Evolutionary conservation across 164 flowering plant species (phyloP).

Genomic region (Stephania cephalantha): DNA sequence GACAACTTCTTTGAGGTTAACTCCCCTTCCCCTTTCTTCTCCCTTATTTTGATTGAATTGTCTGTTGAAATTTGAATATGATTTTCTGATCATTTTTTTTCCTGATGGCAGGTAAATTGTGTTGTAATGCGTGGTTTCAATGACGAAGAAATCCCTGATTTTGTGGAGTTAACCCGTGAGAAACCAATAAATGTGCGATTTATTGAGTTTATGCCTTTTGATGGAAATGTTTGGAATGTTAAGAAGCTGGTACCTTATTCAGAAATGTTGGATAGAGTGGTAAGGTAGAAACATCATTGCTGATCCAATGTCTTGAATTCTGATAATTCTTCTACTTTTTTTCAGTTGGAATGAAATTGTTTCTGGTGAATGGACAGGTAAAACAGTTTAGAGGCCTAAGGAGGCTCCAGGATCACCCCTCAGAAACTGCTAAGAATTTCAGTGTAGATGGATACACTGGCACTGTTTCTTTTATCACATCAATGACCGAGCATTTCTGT

Average conservation of each 20-base stretch:
- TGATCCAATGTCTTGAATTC: constrained; percentile 14
- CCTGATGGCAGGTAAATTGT: constrained; percentile 67
- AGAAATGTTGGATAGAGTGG: constrained; percentile 90
- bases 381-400: constrained; percentile 39
- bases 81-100: neutral
- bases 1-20: neutral
- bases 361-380: constrained; percentile 40
- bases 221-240: constrained; percentile 97
- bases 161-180: constrained; percentile 77
- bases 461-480: constrained; percentile 88
- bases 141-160: constrained; percentile 96
- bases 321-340: neutral
- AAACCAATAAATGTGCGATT: constrained; percentile 84
- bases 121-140: constrained; percentile 94
- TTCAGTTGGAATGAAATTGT: constrained; percentile 5
- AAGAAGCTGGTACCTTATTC: constrained; percentile 90
- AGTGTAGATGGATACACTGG: constrained; percentile 69
- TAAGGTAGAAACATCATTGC: constrained; percentile 56
- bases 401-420: constrained; percentile 70
- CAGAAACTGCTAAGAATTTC: constrained; percentile 93
- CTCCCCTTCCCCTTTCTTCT: neutral
- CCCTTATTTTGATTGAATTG: constrained; percentile 2
- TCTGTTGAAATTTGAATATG: neutral
- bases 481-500: constrained; percentile 98
- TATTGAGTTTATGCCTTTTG: constrained; percentile 99